Evolutionary conservation across 805 yeast species (phyloP), one percentile per base, ranked within the genome.

Genomic region (Tanozyma kutaoensis): DNA sequence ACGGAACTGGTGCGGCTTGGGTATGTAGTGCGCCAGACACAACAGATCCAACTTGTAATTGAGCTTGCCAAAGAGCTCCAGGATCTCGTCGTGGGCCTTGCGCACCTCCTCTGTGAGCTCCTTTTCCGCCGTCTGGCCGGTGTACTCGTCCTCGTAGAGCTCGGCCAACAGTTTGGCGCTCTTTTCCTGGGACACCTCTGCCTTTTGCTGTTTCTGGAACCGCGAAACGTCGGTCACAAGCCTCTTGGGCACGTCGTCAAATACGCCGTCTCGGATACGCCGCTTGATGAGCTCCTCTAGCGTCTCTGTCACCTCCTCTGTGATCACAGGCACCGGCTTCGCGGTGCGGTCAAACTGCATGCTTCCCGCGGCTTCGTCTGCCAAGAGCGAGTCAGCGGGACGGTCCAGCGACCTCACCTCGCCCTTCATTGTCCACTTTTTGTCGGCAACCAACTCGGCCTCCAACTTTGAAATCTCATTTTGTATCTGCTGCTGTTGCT

Each of bases 261-360:
- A 88, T 34, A 78, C 74, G 23, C 60, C 71, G 32, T 66, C 74
- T 42, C 68, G 65, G 40, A 91, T 76, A 47, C 97, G 71, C 40
- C 81, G 68, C 49, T 82, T 69, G 42, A 88, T 88, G 55, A 91
- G 59, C 28, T 88, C 96, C 47, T 91, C 98, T 14, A 88, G 53
- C 1, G 79, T 59, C 40, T 81, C 93, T 0, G 97, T 84, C 8
- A 78, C 69, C 37, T 86, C 95, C 40, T 73, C 73, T 1, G 98
- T 91, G 30, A 86, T 81, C 5, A 86, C 85, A 0, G 98, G 98
- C 4, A 85, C 96, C 0, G 98, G 95, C 43, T 88, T 88, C 7
- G 95, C 74, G 5, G 85, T 81, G 43, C 97, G 69, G 42, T 88
- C 98, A 44, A 88, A 91, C 38, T 85, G 93, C 28, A 88, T 57